Base-by-base conservation (phyloP, 768 basidiomycete genomes). In the Suillus alpinus region DNA sequence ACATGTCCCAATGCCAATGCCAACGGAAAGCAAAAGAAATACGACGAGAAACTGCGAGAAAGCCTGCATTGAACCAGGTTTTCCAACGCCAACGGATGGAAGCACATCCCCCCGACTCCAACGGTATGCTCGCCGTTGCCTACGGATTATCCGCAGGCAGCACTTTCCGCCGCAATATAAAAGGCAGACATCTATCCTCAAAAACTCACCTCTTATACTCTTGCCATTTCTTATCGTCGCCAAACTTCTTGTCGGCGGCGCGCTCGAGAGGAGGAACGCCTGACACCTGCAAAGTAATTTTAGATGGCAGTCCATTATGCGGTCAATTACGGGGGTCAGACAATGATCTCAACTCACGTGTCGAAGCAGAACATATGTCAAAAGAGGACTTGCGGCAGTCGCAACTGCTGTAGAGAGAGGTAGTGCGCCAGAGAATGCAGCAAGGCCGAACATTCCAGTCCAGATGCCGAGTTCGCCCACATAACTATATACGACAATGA, bases 181-280 rank as follows among this genome's bases (percentile, higher is more conserved):
- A 40, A 39, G 31, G 23, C 8, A 50, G 6, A 46, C 1, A 7
- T 10, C 32, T 18, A 31, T 36, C 12, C 2, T 41, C 31, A 3
- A 26, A 12, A 6, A 73, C 76, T 53, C 59, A 86, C 86, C 74
- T 73, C 68, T 86, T 87, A 69, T 88, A 88, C 56, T 81, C 73
- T 61, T 80, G 72, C 81, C 84, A 89, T 58, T 80, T 79, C 0
- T 77, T 76, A 66, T 88, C 83, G 18, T 76, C 68, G 0, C 79
- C 81, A 62, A 78, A 86, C 67, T 81, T 84, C 73, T 83, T 81
- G 65, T 88, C 77, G 3, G 79, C 83, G 4, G 78, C 70, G 51
- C 71, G 73, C 75, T 92, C 90, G 18, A 91, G 80, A 2, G 83
- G 82, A 2, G 89, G 90, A n/a, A 91, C 83, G 18, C 88, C 88